Conservation (phyloP, 2,329 filamentous ascomycete species). For the Bertia moriformis region DNA sequence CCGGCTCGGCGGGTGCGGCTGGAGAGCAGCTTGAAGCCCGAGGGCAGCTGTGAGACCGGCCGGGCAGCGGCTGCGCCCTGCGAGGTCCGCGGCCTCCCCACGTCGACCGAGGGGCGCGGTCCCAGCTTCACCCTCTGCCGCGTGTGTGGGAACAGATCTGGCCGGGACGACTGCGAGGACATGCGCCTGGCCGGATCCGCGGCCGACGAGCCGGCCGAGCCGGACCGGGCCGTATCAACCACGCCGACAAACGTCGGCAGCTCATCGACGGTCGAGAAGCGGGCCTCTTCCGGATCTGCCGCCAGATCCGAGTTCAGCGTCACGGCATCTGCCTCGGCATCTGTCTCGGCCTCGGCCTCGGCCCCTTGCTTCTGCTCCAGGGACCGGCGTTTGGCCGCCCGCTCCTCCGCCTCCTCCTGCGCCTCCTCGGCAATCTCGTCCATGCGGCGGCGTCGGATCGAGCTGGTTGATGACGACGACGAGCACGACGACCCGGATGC, state of each 20-base stretch:
- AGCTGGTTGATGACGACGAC: constrained; percentile 74
- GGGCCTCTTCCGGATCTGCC: constrained; percentile 29
- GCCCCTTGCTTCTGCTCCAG: constrained; percentile 25
- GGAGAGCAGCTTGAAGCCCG: constrained; percentile 59
- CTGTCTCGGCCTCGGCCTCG: constrained; percentile 7
- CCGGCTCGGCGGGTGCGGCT: constrained; percentile 23
- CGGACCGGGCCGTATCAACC: constrained; percentile 18
- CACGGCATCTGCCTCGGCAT: constrained; percentile 20
- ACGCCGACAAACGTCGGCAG: constrained; percentile 33
- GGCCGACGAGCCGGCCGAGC: constrained; percentile 27
- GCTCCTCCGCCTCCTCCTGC: constrained; percentile 55
- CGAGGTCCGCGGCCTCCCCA: constrained; percentile 45
- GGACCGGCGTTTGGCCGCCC: constrained; percentile 43
- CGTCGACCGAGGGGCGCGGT: constrained; percentile 64
- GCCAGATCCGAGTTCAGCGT: constrained; percentile 37
- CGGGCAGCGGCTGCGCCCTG: constrained; percentile 46
- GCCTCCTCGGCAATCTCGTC: constrained; percentile 87
- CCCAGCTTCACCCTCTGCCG: constrained; percentile 77
- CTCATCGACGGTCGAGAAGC: constrained; percentile 33
- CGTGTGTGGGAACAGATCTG: constrained; percentile 26
- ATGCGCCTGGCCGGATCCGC: constrained; percentile 21
- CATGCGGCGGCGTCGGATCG: constrained; percentile 60
- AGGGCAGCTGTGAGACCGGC: constrained; percentile 66
- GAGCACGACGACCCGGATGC: constrained; percentile 73
- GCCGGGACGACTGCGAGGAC: constrained; percentile 25